Evolutionary conservation across 768 basidiomycete species (phyloP).

Genomic region (Kondoa subrosea): DNA sequence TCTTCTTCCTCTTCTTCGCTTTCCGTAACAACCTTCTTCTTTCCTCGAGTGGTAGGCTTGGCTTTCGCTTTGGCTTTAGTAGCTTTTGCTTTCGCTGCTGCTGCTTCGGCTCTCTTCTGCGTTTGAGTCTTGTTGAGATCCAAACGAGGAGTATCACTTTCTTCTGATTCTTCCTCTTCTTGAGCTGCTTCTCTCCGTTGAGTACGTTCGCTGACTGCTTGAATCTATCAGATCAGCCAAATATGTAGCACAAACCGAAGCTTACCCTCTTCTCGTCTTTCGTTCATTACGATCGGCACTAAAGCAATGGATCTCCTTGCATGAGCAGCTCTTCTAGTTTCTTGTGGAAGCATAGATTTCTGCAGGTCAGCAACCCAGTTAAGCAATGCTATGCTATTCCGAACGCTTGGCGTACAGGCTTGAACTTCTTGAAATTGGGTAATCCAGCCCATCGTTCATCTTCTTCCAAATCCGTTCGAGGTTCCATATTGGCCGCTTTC

Average conservation of each 20-base stretch:
- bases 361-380: not conserved
- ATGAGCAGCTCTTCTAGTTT: not conserved
- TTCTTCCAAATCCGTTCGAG: not conserved
- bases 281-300: not conserved
- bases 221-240: no score
- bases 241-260: no score
- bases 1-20: not conserved
- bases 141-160: not conserved
- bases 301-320: not conserved
- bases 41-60: not conserved
- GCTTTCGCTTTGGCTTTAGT: not conserved
- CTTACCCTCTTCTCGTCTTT: no score
- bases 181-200: not conserved
- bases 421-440: slow-evolving; percentile 18
- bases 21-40: not conserved
- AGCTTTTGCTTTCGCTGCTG: not conserved
- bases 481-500: not conserved
- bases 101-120: not conserved
- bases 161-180: not conserved
- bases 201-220: no score
- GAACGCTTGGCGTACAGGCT: slow-evolving; percentile 2
- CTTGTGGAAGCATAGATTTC: not conserved
- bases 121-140: not conserved
- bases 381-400: not conserved
- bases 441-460: slow-evolving; percentile 12